These are phyloP conservation scores for Rhazya stricta DNA, from an alignment of 257 asterid genomes.

Conservation along the genomic window DNA sequence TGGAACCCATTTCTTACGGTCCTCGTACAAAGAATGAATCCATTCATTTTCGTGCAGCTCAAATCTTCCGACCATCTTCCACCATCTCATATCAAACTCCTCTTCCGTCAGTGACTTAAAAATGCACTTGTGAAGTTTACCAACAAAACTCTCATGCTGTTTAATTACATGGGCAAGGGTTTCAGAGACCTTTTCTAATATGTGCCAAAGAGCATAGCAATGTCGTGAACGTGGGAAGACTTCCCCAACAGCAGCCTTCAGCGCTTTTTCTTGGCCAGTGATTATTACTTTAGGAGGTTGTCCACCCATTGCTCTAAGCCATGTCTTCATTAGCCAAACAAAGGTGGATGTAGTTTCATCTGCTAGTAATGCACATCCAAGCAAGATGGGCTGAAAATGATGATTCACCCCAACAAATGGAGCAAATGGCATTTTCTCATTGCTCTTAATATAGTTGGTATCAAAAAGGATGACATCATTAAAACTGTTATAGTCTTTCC, in stretches of 20 bases:
- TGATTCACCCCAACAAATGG: conserved; percentile 89
- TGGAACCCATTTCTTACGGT: conserved; percentile 86
- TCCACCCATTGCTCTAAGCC: conserved; percentile 92
- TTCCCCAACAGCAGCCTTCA: conserved; percentile 70
- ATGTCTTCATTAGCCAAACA: conserved; percentile 92
- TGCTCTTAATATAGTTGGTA: conserved; percentile 63
- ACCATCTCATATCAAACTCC: conserved; percentile 92
- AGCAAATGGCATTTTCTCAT: conserved; percentile 80
- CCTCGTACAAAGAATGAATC: conserved; percentile 73
- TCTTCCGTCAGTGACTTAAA: conserved; percentile 80
- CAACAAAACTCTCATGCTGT: conserved; percentile 56
- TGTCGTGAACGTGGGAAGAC: conserved; percentile 66
- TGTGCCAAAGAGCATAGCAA: conserved; percentile 88
- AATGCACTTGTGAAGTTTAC: conserved; percentile 78
- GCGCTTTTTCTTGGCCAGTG: conserved; percentile 63
- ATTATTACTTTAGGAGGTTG: conserved; percentile 72
- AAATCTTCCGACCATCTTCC: conserved; percentile 92
- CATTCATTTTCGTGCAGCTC: conserved; percentile 90
- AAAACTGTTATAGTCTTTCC: conserved; percentile 76
- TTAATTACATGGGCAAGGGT: conserved; percentile 60
- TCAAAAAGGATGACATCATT: conserved; percentile 74
- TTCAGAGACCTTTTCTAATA: conserved; percentile 66
- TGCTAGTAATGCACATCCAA: conserved; percentile 78
- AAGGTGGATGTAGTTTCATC: conserved; percentile 72
- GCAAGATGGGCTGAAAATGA: conserved; percentile 86